Base-by-base conservation (phyloP, 2,329 filamentous ascomycete species). In the Phoma herbarum region DNA sequence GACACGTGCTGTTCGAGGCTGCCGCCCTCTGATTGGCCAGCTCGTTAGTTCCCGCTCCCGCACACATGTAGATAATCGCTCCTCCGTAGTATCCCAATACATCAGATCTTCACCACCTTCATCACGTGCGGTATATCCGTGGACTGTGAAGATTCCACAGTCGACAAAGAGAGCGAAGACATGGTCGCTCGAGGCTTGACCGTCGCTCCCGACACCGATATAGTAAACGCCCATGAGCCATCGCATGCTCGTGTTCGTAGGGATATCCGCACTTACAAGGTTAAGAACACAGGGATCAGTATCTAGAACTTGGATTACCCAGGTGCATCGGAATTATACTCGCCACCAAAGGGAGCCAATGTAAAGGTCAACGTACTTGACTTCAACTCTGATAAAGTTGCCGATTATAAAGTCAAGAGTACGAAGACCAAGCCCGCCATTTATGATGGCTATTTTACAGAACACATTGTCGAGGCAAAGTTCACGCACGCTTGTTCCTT, bases 251-350 rank as follows among this genome's bases (percentile, higher is more conserved):
- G 14, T 7, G 9, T 35, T 25, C 18, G 45, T n/a, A 48, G 45
- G 45, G 45, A 48, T 35, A 9, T 37, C 23, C 45, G 45, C 29
- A 48, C 29, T 14, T 37, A 16, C 18, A 48, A 31, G 28, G 28
- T 39, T 39, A 3, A 16, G 25, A n/a, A 2, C 14, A 29, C 45
- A 14, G 26, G 28, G 10, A 9, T 52, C 10, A 25, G 18, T 1
- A 52, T 52, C 20, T 45, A 45, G 20, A 45, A 52, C 14, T 12
- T 52, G 20, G 50, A 52, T 14, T 52, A 52, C 14, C 50, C 50
- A n/a, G 39, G 50, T 14, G 50, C 50, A 4, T 10, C 39, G 2
- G 41, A 52, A 7, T 14, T 52, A 10, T 52, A 26, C 31, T 14
- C 37, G 39, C 37, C 26, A 10, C 48, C 37, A 2, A 52, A 35